Base-by-base conservation (phyloP, 2,329 filamentous ascomycete species). In the Scedosporium boydii region DNA sequence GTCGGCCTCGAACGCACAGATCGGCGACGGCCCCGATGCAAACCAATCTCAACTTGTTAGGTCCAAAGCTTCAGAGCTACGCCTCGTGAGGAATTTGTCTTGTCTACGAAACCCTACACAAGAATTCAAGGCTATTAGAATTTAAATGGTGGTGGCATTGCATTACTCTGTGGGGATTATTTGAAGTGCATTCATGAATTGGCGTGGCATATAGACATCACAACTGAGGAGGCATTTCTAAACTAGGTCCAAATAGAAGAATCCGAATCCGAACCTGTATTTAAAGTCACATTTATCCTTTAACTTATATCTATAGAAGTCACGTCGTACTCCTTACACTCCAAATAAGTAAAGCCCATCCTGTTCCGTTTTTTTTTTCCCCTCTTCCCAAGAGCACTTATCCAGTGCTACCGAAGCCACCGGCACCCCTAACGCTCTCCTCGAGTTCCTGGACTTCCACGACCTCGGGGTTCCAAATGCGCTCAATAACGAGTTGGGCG, bases 391-490 rank as follows among this genome's bases (percentile, higher is more conserved):
- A 44, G 12, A 18, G 42, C 7, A 21, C 9, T 41, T 62, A 68
- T 21, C 92, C 93, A 41, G 93, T 96, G 75, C 91, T 96, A 61
- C 93, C 93, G 72, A 96, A 96, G 1, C 93, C 95, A 27, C 93
- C 93, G 0, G 87, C 91, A 27, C 95, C 95, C 51, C 95, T 82
- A 10, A 96, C 91, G 71, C 91, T 98, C 78, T 92, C 91, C 70
- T 93, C 91, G 63, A 99, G 81, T 77, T 93, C 85, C 69, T 90
- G 80, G 2, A 98, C 93, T 70, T 96, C 92, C n/a, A 89, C 77
- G 5, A 99, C 89, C 57, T 96, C 91, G 2, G 95, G 93, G 29
- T 93, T 98, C 71, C 90, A 93, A 71, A 98, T 97, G 74, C 91
- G 86, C 82, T 99, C 95, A 63, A 99, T 80, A 67, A 99, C 86